Base-by-base conservation (phyloP, 2,329 filamentous ascomycete species). In the Sporothrix protearum region DNA sequence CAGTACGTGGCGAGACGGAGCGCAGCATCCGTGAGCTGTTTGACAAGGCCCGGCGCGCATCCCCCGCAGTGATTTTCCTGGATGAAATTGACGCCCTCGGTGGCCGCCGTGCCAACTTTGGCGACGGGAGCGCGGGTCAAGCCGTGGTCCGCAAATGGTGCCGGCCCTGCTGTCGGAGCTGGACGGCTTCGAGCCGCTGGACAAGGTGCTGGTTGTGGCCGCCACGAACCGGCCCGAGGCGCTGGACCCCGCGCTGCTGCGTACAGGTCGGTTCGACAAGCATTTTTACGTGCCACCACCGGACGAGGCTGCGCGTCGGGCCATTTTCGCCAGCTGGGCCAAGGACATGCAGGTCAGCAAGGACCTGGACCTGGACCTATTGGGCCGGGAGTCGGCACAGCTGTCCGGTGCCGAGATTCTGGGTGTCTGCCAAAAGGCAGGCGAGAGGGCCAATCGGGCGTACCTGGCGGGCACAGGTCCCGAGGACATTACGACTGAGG, bases 1-100 rank as follows among this genome's bases (percentile, higher is more conserved):
- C 97, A 97, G 92, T 98, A 97, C 80, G 94, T 98, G 95, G 95
- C 73, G 95, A 98, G 80, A 95, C 94, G 1, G 95, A 98, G 81
- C 89, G 93, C 12, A 90, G 91, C 8, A 87, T 97, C 55, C 89
- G 95, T 49, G 91, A 93, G 71, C 88, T 97, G 0, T 97, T 98
- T 79, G 87, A 90, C 69, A 92, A 94, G 76, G 95, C 95, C 0
- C 87, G 92, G 55, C 90, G 91, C n/a, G 94, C 94, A 9, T 89
- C 90, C 68, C 95, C 95, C 0, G 94, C 92, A 78, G 95, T 97
- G 80, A 94, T 98, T 76, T 98, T 97, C 85, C 97, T 97, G 75
- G 94, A 98, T 79, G 94, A 98, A 80, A 96, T 98, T 76, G 94
- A 98, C 81, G 90, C 92, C 4, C 95, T 98, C 74, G 92, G 80